Evolutionary conservation across 495 filamentous ascomycete genomes (phyloP).

Genomic region (Lepidopterella palustris): DNA sequence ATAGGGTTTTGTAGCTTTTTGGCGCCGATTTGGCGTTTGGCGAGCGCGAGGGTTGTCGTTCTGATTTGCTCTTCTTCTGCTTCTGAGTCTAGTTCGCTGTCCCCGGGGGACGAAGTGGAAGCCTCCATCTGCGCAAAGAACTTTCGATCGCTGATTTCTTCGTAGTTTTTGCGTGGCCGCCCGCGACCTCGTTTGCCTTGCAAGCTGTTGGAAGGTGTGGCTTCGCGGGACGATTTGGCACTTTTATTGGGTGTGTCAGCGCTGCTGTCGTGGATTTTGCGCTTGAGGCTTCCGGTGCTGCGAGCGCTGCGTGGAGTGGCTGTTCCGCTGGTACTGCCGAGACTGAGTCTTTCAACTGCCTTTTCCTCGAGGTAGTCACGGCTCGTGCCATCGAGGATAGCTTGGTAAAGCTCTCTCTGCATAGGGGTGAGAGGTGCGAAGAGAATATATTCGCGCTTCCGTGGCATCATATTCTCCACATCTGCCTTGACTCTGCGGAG

Average conservation of each 20-base stretch:
- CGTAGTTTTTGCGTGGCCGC: conserved; percentile 56
- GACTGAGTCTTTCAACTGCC: conserved; percentile 62
- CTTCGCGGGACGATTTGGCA: conserved; percentile 60
- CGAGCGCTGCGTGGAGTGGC: conserved; percentile 18
- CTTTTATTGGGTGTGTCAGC: conserved; percentile 55
- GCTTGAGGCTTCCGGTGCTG: conserved; percentile 45
- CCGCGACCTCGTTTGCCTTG: conserved; percentile 41
- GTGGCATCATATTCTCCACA: conserved; percentile 81
- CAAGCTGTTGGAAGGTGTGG: conserved; percentile 54
- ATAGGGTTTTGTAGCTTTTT: conserved; percentile 96
- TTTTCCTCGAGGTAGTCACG: conserved; percentile 78
- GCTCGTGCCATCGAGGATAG: conserved; percentile 71
- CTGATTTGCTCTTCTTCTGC: conserved; percentile 60
- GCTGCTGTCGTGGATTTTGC: conserved; percentile 43
- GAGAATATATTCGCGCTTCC: conserved; percentile 92
- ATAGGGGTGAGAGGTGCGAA: conserved; percentile 82
- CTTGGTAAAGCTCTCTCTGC: conserved; percentile 86
- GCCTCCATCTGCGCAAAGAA: conserved; percentile 56
- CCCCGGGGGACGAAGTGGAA: conserved; percentile 30
- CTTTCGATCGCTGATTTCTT: conserved; percentile 66
- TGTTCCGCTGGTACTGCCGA: conserved; percentile 17
- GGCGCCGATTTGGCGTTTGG: conserved; percentile 74
- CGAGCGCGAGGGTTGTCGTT: conserved; percentile 67
- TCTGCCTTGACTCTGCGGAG: conserved; percentile 86
- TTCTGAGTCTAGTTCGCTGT: conserved; percentile 42